phyloP scores from a whole-genome alignment of 2,329 filamentous ascomycete genomes.

The Bimuria novae-zelandiae region DNA sequence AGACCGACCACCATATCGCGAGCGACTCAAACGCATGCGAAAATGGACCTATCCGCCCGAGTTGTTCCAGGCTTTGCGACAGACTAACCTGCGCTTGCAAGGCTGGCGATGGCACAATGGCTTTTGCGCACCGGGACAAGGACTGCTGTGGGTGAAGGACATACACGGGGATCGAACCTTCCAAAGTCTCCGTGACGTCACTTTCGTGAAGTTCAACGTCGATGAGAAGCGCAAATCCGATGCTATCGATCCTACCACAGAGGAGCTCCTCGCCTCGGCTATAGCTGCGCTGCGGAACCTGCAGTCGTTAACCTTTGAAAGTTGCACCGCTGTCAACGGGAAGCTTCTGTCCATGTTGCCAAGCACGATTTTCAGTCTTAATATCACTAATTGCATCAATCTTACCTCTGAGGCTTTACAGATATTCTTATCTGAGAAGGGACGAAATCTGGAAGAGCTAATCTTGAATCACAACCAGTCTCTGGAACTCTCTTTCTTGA shows the following conservation, averaged over 20 bases:
- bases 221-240: slow-evolving; percentile 23
- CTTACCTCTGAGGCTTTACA: slow-evolving; percentile 69
- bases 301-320: slow-evolving; percentile 71
- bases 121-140: slow-evolving; percentile 45
- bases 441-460: slow-evolving; percentile 68
- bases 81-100: slow-evolving; percentile 52
- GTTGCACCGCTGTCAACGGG: slow-evolving; percentile 72
- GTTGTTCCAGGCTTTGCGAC: slow-evolving; percentile 67
- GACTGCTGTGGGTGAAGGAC: slow-evolving; percentile 44
- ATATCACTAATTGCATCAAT: slow-evolving; percentile 78
- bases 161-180: slow-evolving; percentile 53
- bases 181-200: slow-evolving; percentile 42
- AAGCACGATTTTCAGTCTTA: slow-evolving; percentile 66
- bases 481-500: slow-evolving; percentile 75
- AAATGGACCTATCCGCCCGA: slow-evolving; percentile 71
- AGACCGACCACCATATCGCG: slow-evolving; percentile 69
- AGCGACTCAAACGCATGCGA: slow-evolving; percentile 55
- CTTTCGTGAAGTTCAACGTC: slow-evolving; percentile 41
- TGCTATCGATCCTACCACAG: slow-evolving; percentile 36
- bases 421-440: slow-evolving; percentile 69
- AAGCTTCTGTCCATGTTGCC: slow-evolving; percentile 72
- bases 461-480: slow-evolving; percentile 78
- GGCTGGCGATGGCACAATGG: slow-evolving; percentile 62
- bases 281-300: slow-evolving; percentile 66
- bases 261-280: slow-evolving; percentile 54